phyloP scores from a whole-genome alignment of 2,329 filamentous ascomycete genomes.

The Verticillium nonalfalfae region DNA sequence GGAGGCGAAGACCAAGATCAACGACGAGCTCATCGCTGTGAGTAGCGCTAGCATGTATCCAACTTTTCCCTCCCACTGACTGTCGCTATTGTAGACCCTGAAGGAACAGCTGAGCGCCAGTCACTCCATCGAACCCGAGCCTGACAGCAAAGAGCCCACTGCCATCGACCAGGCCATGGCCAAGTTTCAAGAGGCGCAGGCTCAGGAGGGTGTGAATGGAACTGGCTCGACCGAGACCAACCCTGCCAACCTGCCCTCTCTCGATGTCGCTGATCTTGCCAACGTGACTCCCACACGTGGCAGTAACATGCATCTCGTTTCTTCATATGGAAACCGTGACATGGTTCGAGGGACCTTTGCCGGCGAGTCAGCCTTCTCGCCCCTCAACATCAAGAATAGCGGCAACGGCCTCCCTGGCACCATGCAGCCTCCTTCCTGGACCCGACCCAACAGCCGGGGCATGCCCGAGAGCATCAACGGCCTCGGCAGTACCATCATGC shows the following conservation, averaged over 20 bases:
- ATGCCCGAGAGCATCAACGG: neutral
- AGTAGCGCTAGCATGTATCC: neutral
- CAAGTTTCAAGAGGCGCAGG: neutral
- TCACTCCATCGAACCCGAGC: constrained; percentile 22
- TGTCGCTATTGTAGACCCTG: constrained; percentile 15
- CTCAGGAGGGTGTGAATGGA: neutral
- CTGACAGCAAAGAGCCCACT: neutral
- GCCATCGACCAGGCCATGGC: neutral
- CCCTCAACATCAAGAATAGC: neutral
- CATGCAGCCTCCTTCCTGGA: constrained; percentile 8
- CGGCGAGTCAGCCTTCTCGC: neutral
- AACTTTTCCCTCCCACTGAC: neutral
- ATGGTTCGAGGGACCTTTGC: neutral
- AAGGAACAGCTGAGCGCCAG: constrained; percentile 29
- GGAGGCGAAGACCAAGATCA: constrained; percentile 11
- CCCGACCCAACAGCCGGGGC: neutral
- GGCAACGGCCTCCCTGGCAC: neutral
- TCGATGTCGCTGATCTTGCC: neutral
- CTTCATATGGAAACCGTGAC: neutral
- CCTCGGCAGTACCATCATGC: neutral
- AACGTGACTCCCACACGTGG: neutral
- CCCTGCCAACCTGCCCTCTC: neutral
- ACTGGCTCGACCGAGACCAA: neutral
- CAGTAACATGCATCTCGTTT: neutral
- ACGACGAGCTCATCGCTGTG: neutral